A percentile compares a stretch with the other conserved stretches of the same genome.
phyloP scores from a whole-genome alignment of 352 stramenopile species.

The Pythium sukuiense region DNA sequence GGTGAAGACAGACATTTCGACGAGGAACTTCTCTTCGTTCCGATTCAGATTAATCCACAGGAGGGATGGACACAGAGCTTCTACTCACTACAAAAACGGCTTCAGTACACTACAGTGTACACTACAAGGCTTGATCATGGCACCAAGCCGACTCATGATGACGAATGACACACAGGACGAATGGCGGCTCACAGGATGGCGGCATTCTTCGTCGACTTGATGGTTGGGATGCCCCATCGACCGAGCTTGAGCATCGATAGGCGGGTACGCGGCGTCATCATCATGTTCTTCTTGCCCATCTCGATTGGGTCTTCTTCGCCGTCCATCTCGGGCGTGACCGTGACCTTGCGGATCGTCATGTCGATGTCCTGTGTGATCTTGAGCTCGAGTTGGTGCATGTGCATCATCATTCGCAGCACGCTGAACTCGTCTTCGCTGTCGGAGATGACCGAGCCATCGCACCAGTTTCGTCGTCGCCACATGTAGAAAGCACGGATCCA shows the following conservation, averaged over 20 bases:
- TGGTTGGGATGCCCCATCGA: conserved; percentile 22
- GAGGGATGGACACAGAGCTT: background rate
- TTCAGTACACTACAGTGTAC: background rate
- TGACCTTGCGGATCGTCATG: conserved; percentile 50
- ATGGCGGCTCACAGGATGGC: conserved; percentile 21
- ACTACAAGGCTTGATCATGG: background rate
- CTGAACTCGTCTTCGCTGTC: conserved; percentile 66
- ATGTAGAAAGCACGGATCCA: conserved; percentile 74
- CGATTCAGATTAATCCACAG: background rate
- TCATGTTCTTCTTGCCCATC: conserved; percentile 27
- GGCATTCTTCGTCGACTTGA: conserved; percentile 24
- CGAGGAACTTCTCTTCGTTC: conserved; percentile 3
- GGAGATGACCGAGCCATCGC: conserved; percentile 59
- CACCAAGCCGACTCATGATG: background rate
- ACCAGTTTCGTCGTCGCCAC: conserved; percentile 79
- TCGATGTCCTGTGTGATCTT: conserved; percentile 51
- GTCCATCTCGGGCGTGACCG: conserved; percentile 36
- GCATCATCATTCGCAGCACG: conserved; percentile 67
- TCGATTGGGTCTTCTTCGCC: conserved; percentile 15
- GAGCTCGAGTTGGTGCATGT: conserved; percentile 60
- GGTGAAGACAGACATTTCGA: background rate
- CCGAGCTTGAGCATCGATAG: conserved; percentile 25
- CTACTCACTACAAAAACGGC: background rate
- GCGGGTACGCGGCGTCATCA: conserved; percentile 32
- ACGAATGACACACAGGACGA: background rate